These are phyloP conservation scores for Cladosporium phlei DNA, from an alignment of 2,329 filamentous ascomycete genomes.

Conservation along the genomic window DNA sequence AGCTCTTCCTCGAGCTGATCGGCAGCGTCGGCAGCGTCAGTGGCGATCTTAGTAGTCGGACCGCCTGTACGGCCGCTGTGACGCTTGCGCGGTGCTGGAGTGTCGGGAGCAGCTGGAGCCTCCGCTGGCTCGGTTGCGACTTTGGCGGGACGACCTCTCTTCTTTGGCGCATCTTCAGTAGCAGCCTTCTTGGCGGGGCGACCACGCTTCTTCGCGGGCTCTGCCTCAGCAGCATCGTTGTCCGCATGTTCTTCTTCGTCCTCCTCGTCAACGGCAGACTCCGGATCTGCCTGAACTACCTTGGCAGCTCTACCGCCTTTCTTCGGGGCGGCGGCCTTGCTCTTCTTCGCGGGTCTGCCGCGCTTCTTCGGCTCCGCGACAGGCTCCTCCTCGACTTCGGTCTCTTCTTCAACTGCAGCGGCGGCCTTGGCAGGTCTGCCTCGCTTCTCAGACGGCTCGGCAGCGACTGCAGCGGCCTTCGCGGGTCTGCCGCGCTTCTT, in stretches of 20 bases:
- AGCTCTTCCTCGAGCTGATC: constrained; percentile 29
- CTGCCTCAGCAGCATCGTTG: constrained; percentile 16
- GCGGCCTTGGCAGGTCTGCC: constrained; percentile 14
- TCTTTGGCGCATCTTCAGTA: constrained; percentile 17
- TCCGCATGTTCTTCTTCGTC: neutral
- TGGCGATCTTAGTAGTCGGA: constrained; percentile 26
- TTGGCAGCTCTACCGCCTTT: constrained; percentile 16
- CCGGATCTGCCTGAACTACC: constrained; percentile 1
- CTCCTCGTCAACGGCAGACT: neutral
- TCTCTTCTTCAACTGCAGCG: constrained; percentile 2
- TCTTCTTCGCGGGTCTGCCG: constrained; percentile 22
- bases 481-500: constrained; percentile 30
- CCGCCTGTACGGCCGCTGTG: constrained; percentile 10
- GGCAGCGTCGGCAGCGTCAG: constrained; percentile 26
- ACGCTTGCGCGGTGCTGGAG: constrained; percentile 12
- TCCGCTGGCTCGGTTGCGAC: constrained; percentile 6
- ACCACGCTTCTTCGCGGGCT: constrained; percentile 24
- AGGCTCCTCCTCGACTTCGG: constrained; percentile 10
- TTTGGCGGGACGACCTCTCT: constrained; percentile 26
- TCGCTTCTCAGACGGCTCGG: constrained; percentile 14
- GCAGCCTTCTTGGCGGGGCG: constrained; percentile 17
- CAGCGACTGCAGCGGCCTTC: constrained; percentile 12
- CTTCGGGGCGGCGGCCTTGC: constrained; percentile 11
- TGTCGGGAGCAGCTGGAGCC: constrained; percentile 3
- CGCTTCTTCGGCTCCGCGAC: constrained; percentile 25